phyloP scores from a whole-genome alignment of 805 yeast species.

The Millerozyma acaciae region DNA sequence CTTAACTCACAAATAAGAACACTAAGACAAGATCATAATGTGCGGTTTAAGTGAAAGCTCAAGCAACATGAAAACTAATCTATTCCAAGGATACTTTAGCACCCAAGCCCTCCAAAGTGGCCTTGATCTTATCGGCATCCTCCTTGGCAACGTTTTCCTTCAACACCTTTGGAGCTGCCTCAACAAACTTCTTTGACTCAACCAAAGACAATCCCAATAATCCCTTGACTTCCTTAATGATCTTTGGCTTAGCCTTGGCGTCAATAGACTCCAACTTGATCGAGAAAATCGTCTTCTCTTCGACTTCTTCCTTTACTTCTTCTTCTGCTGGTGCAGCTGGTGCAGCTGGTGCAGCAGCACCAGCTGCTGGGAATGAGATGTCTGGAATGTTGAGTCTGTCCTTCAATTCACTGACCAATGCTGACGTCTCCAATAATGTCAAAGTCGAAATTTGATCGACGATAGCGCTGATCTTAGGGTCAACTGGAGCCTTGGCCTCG shows the following conservation, averaged over 20 bases:
- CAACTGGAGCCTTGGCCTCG: conserved; percentile 50
- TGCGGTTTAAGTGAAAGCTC: background rate
- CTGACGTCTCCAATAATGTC: conserved; percentile 91
- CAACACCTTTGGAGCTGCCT: conserved; percentile 92
- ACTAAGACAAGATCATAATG: no score
- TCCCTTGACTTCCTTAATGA: conserved; percentile 94
- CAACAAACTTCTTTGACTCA: conserved; percentile 97
- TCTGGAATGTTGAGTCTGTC: conserved; percentile 89
- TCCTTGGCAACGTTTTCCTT: conserved; percentile 96
- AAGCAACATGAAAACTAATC: conserved; percentile 1
- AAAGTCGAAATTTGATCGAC: conserved; percentile 89
- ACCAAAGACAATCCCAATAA: conserved; percentile 89
- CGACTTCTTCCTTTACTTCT: conserved; percentile 69
- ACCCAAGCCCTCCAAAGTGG: conserved; percentile 89
- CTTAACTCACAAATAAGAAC: conserved; percentile 2
- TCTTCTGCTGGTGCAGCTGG: conserved; percentile 72
- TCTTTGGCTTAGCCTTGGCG: conserved; percentile 92
- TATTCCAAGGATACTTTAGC: conserved; percentile 90
- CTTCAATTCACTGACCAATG: conserved; percentile 75
- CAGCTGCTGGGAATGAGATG: conserved; percentile 76
- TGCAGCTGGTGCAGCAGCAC: conserved; percentile 52
- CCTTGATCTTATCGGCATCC: conserved; percentile 95
- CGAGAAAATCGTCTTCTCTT: conserved; percentile 90
- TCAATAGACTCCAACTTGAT: conserved; percentile 92
- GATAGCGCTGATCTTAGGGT: conserved; percentile 81